Base-by-base conservation (phyloP, 163 green algal genomes). In the Chlorella variabilis region DNA sequence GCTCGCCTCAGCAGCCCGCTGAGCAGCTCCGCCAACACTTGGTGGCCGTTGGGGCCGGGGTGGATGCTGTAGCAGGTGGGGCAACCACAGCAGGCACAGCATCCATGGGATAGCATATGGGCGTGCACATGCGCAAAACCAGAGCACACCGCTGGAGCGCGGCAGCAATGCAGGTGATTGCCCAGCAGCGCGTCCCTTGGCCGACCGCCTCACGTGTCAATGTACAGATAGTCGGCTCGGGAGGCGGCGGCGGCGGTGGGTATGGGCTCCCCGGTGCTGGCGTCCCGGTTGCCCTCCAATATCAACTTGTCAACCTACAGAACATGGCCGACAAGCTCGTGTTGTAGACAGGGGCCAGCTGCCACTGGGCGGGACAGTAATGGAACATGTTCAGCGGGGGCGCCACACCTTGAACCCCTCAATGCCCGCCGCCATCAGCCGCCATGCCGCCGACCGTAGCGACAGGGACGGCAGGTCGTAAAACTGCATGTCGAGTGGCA, bases 381-480 rank as follows among this genome's bases (percentile, higher is more conserved):
- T n/a, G n/a, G n/a, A n/a, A n/a, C n/a, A n/a, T n/a, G n/a, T n/a
- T n/a, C n/a, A n/a, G n/a, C n/a, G n/a, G n/a, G n/a, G n/a, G n/a
- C n/a, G n/a, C n/a, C n/a, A n/a, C 39, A 54, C 71, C 74, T 71
- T 71, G 58, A 80, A 80, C 58, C 58, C 58, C 15, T 29, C 17
- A 0, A 71, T 27, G n/a, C 74, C 74, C 1, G 58, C 58, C 29
- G 36, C 23, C 74, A 80, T 80, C 38, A 80, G 58, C 29, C 21
- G 74, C 58, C 58, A 80, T 18, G 58, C 58, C 41, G 58, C 74
- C 17, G 58, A 1, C 2, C 58, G 39, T 27, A 80, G 58, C 3
- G 74, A 80, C 4, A 80, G 39, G 1, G 31, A 56, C 18, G 74
- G 74, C 13, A 71, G 41, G 58, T 80, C 74, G 34, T 80, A 80